Percentiles rank a stretch among this genome's conserved stretches.
Evolutionary conservation across 1,284 basidiomycete genomes (phyloP).

Genomic region (Cutaneotrichosporon cutaneum): DNA sequence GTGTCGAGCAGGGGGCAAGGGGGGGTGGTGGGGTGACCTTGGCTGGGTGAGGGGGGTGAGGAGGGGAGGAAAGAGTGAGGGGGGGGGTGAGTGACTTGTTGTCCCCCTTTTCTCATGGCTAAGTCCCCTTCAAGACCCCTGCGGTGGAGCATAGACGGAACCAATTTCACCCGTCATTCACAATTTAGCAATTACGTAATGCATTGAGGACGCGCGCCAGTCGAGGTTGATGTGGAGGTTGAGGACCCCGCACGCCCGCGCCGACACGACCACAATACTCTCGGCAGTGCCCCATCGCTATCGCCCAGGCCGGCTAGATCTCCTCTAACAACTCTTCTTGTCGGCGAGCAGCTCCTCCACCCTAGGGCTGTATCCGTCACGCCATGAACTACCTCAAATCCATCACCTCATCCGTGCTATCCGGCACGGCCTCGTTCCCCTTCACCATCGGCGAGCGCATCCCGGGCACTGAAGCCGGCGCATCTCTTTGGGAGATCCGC

Average conservation of each 20-base stretch:
- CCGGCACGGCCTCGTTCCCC: constrained; percentile 83
- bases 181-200: not conserved
- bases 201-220: not conserved
- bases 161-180: not conserved
- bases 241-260: not conserved
- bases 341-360: not conserved
- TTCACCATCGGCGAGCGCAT: constrained; percentile 81
- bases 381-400: constrained; percentile 55
- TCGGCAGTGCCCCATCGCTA: not conserved
- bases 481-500: constrained; percentile 78
- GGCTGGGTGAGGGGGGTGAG: not conserved
- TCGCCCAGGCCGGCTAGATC: not conserved
- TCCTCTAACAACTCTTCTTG: not conserved
- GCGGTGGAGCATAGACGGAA: not conserved
- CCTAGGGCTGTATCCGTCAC: not conserved
- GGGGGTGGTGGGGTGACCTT: not conserved
- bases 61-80: not conserved
- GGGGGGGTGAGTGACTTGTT: not conserved
- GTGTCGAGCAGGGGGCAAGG: not conserved
- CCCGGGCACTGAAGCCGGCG: constrained; percentile 61
- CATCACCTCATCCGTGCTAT: constrained; percentile 68
- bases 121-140: not conserved
- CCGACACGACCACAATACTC: not conserved
- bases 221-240: constrained; percentile 4
- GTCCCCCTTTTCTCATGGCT: constrained; percentile 4